phyloP scores from a whole-genome alignment of 1,284 basidiomycete species.

The Sanguinoderma infundibulare region DNA sequence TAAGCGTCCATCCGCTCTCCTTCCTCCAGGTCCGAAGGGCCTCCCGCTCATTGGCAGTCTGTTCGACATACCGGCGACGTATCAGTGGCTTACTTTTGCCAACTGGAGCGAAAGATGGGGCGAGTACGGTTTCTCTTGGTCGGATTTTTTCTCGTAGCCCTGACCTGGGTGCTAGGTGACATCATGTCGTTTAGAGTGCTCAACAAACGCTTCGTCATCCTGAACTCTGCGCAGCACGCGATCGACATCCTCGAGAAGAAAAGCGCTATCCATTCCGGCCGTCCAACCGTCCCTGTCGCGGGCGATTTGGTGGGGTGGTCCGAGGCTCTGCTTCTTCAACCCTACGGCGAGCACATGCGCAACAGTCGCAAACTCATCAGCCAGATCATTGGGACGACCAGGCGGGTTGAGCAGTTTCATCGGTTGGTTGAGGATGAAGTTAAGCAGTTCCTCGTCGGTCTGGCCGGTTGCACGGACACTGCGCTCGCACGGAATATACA shows the following conservation, averaged over 20 bases:
- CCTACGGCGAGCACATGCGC: constrained; percentile 65
- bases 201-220: constrained; percentile 60
- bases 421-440: constrained; percentile 31
- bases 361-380: constrained; percentile 52
- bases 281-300: constrained; percentile 47
- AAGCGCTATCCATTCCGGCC: constrained; percentile 67
- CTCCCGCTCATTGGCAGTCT: constrained; percentile 29
- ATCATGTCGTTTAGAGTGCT: constrained; percentile 62
- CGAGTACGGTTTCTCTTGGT: constrained; percentile 1
- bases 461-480: constrained; percentile 26
- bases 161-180: constrained; percentile 56
- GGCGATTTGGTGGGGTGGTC: constrained; percentile 71
- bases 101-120: constrained; percentile 51
- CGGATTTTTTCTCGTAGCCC: no score
- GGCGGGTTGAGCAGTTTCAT: constrained; percentile 30
- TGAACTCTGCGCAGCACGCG: constrained; percentile 59
- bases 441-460: constrained; percentile 24
- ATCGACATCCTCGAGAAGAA: constrained; percentile 71
- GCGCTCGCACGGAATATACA: constrained; percentile 29
- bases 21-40: constrained; percentile 27
- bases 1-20: constrained; percentile 5
- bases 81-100: constrained; percentile 60
- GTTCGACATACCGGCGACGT: constrained; percentile 23
- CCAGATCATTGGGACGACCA: constrained; percentile 32
- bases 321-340: constrained; percentile 60